Evolutionary conservation across 441 rosid species (phyloP).

Genomic region (Mallotus japonicus): DNA sequence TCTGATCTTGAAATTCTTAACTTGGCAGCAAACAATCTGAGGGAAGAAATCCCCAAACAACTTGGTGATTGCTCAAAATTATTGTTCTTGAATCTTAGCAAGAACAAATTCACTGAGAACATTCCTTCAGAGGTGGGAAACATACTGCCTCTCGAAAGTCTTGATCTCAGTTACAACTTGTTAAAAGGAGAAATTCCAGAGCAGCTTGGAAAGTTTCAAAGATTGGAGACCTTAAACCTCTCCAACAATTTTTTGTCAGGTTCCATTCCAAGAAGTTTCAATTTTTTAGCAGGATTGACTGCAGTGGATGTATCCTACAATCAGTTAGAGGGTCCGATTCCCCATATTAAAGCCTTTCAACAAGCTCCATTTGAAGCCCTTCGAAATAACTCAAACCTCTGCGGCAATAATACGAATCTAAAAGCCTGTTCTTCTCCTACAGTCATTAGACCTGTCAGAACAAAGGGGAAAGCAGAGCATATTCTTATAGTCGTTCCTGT

Average conservation of each 20-base stretch:
- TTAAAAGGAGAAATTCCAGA: too few relatives aligned
- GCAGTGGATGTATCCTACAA: background rate
- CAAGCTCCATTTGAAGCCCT: background rate
- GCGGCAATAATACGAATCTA: background rate
- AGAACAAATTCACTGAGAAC: too few relatives aligned
- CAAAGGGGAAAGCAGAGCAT: too few relatives aligned
- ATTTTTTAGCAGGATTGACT: too few relatives aligned
- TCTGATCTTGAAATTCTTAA: background rate
- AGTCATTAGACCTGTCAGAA: too few relatives aligned
- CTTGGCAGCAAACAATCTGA: constrained; percentile 3
- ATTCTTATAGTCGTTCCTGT: background rate
- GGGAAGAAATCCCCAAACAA: background rate
- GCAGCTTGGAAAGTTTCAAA: too few relatives aligned
- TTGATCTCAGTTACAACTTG: too few relatives aligned
- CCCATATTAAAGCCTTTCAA: background rate
- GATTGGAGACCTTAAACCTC: too few relatives aligned
- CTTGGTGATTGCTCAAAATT: background rate
- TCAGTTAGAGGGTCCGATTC: background rate
- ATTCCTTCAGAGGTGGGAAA: too few relatives aligned
- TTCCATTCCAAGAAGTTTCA: too few relatives aligned
- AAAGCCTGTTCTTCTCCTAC: background rate
- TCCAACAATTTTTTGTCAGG: too few relatives aligned
- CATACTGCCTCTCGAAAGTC: too few relatives aligned
- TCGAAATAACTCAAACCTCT: background rate
- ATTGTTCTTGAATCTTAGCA: background rate